Conservation (phyloP, 2,329 filamentous ascomycete genomes). For the Aspergillus terreus region DNA sequence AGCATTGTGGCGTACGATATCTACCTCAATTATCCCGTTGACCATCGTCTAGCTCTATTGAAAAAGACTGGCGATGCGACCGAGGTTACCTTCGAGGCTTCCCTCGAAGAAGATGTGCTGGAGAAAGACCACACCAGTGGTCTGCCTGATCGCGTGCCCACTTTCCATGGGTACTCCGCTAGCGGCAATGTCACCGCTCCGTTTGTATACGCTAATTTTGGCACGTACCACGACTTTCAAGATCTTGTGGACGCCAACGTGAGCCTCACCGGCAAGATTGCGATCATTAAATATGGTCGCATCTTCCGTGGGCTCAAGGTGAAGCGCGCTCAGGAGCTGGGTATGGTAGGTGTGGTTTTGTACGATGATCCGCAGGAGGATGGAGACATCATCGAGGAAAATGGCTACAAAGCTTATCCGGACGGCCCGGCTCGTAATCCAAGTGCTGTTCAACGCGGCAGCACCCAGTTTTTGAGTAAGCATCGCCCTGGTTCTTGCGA, state of each 20-base stretch:
- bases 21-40: constrained; percentile 73
- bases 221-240: constrained; percentile 79
- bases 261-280: constrained; percentile 78
- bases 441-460: constrained; percentile 85
- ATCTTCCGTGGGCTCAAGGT: constrained; percentile 90
- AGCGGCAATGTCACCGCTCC: constrained; percentile 85
- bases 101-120: constrained; percentile 77
- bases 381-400: constrained; percentile 72
- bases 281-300: constrained; percentile 77
- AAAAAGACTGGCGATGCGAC: constrained; percentile 41
- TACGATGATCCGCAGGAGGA: constrained; percentile 91
- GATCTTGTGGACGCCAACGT: constrained; percentile 74
- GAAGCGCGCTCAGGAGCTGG: constrained; percentile 85
- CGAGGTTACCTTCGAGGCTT: constrained; percentile 72
- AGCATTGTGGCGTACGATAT: constrained; percentile 67
- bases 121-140: constrained; percentile 77
- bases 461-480: constrained; percentile 75
- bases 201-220: constrained; percentile 89
- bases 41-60: constrained; percentile 65
- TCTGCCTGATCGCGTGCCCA: constrained; percentile 70
- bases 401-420: constrained; percentile 76
- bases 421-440: constrained; percentile 83
- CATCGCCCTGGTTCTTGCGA: not conserved
- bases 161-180: constrained; percentile 92
- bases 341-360: constrained; percentile 79